These are phyloP conservation scores for Geotrichum restrictum DNA, from an alignment of 1,139 yeast species.

Conservation along the genomic window DNA sequence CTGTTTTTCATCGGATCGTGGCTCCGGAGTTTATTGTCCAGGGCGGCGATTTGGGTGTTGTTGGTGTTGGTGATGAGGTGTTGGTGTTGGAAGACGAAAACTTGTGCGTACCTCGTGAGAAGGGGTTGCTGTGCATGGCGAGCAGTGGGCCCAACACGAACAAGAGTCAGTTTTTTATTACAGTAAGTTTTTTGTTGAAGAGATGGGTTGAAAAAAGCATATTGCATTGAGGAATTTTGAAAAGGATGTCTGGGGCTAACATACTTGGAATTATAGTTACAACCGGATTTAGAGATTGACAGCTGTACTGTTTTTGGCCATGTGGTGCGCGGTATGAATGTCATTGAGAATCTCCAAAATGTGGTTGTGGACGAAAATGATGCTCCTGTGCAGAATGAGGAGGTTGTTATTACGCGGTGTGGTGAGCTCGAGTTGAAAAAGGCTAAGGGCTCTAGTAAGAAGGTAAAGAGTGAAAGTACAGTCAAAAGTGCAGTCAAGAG, in stretches of 20 bases:
- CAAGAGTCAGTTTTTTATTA: constrained; percentile 72
- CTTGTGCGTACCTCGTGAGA: constrained; percentile 30
- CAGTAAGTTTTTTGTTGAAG: no score
- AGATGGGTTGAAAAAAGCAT: no score
- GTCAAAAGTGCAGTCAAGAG: not conserved
- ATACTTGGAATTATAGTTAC: constrained; percentile 35
- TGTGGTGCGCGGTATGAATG: constrained; percentile 62
- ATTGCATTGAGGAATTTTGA: not conserved
- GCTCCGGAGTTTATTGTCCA: constrained; percentile 73
- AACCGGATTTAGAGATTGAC: constrained; percentile 33
- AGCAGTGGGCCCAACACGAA: constrained; percentile 57
- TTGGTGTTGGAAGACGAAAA: constrained; percentile 73
- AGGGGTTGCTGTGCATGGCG: constrained; percentile 54
- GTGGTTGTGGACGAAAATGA: constrained; percentile 36
- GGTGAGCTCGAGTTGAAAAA: constrained; percentile 45
- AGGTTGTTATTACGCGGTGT: constrained; percentile 54
- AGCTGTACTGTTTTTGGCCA: constrained; percentile 65
- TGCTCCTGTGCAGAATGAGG: constrained; percentile 41
- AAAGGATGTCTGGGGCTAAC: no score
- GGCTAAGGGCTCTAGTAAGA: constrained; percentile 19
- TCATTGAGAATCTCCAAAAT: constrained; percentile 41
- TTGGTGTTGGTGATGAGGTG: no score
- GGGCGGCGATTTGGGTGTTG: constrained; percentile 61
- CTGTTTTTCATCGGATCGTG: constrained; percentile 61
- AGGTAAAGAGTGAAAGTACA: no score